Evolutionary conservation across 2,329 filamentous ascomycete species (phyloP), one percentile per base, ranked within the genome.

Genomic region (Epichloe elymi): DNA sequence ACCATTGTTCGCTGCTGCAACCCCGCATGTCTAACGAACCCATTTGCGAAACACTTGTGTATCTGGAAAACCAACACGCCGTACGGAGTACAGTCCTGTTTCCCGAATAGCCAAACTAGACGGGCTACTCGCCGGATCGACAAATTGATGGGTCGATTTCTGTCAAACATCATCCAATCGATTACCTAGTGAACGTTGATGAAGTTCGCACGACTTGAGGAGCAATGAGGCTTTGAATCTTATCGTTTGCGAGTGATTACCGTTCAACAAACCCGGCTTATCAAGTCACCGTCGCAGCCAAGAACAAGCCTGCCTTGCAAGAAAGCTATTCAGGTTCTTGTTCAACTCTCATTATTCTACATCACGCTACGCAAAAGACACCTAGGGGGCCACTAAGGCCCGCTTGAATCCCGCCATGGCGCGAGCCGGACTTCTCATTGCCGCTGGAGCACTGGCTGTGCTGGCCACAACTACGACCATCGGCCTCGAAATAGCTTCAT

Each of bases 401-500:
- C 39, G 39, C 49, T 40, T 48, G 33, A 17, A 45, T 20, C n/a
- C 37, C 38, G 45, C 23, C 42, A 58, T 58, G 56, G 49, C 46
- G 43, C 52, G 51, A 49, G 40, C 46, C 12, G 50, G 46, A 36
- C 23, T 50, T 5, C 37, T 53, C 37, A 48, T 51, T 35, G n/a
- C 48, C 20, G 23, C 48, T 46, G 58, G 57, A 46, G 50, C 51
- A 19, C 38, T 57, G 35, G 54, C 58, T 48, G 50, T 57, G n/a
- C 19, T 58, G 12, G 52, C 56, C 23, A 60, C 59, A 17, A 45
- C 45, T 12, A 48, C 52, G 2, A 51, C 51, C 41, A 47, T 60
- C 23, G 51, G 53, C 38, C 57, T 59, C 12, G 55, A 60, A 48
- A 50, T 56, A 48, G 50, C 53, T 33, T 37, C 53, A 33, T 54